Base-by-base conservation (phyloP, 805 yeast species). In the Wickerhamiella australiensis region DNA sequence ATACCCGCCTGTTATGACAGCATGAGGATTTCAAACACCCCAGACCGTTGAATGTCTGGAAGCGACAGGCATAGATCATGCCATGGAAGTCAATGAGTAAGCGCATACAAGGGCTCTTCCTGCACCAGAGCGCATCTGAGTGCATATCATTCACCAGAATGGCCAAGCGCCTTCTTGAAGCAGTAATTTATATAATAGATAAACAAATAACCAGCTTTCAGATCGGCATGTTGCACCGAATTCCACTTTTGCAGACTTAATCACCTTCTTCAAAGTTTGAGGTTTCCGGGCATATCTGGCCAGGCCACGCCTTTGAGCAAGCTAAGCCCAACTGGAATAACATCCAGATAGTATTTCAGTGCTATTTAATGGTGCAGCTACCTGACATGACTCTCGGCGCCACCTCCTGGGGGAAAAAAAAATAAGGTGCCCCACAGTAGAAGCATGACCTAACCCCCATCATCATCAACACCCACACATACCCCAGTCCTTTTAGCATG, bases 381-480 rank as follows among this genome's bases (percentile, higher is more conserved):
- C 4, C 20, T n/a, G 15, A 5, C 38, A 33, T 33, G 38, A 18
- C 38, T 4, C 38, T 9, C 18, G 11, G 21, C 20, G 7, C 38
- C 38, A n/a, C 5, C 5, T 15, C 4, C 20, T 33, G 11, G 5
- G 3, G 15, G 15, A 15, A 11, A 12, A 33, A 17, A 33, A 17
- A 12, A 9, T 20, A 13, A 17, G n/a, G 42, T 38, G 31, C 44
- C 44, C 44, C 29, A 22, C 44, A 41, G 31, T 41, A 25, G 12
- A 22, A 23, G 22, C 42, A n/a, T 41, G 44, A 41, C 44, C 44
- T 41, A 41, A 41, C 44, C 44, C 44, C 44, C 44, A 22, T 23
- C 44, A n/a, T n/a, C 29, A 25, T 41, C 26, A 12, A 41, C 44
- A 41, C 29, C 38, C 15, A 33, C 38, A 33, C 38, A 33, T 33